Base-by-base conservation (phyloP, 345 rosid genomes). In the Murraya koenigii region DNA sequence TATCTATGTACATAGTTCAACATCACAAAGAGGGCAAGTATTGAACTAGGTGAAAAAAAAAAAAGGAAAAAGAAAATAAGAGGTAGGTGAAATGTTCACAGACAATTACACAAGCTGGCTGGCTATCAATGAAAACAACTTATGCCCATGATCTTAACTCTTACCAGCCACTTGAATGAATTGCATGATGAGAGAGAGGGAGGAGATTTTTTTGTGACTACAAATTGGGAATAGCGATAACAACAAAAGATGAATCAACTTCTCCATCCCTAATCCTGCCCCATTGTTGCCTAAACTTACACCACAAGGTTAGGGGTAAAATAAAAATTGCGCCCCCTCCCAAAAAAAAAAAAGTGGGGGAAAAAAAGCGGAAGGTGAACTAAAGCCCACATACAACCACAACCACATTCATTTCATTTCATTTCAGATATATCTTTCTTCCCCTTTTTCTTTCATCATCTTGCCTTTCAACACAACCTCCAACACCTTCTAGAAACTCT, bases 321-420 rank as follows among this genome's bases (percentile, higher is more conserved):
- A 22, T 1, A 56, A n/a, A 26, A 26, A 3, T 9, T 3, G 15
- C 14, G 0, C 49, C 49, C 13, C 44, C 3, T 11, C 41, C 10
- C 28, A 22, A 25, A 15, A 69, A 72, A 69, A 61, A 2, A 2
- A 41, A 56, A 59, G 68, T 7, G 17, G 55, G 17, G 55, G 8
- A 2, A 11, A 55, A 65, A 60, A 72, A 72, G 82, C 84, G 88
- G 90, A 88, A 83, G 94, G 92, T 91, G 89, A 88, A 86, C 87
- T 91, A 75, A 91, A 86, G 84, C 85, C 86, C 88, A 86, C 88
- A 78, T 13, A 78, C 88, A 88, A 80, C 87, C 77, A 81, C 86
- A 85, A 78, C 89, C 86, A 81, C 88, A 81, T 66, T 83, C 86
- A 82, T 65, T 58, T 70, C 56, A 49, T 17, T 49, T 49, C 56